Base-by-base conservation (phyloP, 768 basidiomycete genomes). In the Collybia sp. region DNA sequence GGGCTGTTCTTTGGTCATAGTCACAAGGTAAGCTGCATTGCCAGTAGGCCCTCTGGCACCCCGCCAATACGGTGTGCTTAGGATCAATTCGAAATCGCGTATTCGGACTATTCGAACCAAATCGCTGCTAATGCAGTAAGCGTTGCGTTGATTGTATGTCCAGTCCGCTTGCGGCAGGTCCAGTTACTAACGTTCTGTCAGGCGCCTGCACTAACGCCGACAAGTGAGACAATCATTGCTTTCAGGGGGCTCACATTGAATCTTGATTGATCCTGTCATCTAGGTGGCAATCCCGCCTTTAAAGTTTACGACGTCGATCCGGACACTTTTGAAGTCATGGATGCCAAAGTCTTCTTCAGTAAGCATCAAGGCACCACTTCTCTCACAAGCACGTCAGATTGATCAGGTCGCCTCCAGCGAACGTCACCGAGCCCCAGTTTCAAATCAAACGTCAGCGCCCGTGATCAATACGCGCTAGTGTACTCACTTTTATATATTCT, bases 311-410 rank as follows among this genome's bases (percentile, higher is more conserved):
- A 83, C 43, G 65, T 85, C 19, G 83, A 85, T 54, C 79, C 80
- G 2, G 80, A 80, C 48, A 82, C 80, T 6, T 83, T 76, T 52
- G 83, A 83, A 53, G 59, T 85, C 41, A 77, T 83, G 74, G 81
- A 85, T 50, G 63, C 70, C 3, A 66, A 67, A 11, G 75, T 75
- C 0, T 79, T 74, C 56, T 62, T 67, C 41, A 68, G 79, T 80
- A 42, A 15, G 76, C 56, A 13, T 5, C 35, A 13, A 36, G 8
- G 25, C 25, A 25, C 25, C 20, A 30, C 25, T 20, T 32, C 35
- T n/a, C 40, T 13, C 2, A 5, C 2, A n/a, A n/a, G 10, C n/a
- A 18, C 36, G 13, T 31, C 42, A 6, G 25, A 25, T 40, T 39
- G 5, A 15, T 30, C 46, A 34, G 30, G 30, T 34, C 20, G 30